Evolutionary conservation across 139 green algal species (phyloP), one percentile per base, ranked within the genome.

Genomic region (Bryopsis sp.): DNA sequence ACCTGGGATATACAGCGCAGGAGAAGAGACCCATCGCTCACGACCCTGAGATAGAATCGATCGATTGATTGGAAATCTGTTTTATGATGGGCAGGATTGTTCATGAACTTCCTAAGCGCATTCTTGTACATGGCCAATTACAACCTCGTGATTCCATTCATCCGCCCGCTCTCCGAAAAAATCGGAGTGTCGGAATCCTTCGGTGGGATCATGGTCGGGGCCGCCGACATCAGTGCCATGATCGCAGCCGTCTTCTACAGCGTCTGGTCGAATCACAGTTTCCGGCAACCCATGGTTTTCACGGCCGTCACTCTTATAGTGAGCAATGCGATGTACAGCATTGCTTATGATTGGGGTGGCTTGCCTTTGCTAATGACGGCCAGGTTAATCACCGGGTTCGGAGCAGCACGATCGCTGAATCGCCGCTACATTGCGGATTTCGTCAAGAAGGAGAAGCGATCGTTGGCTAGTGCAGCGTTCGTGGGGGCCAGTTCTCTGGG

Each of bases 401-500:
- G 80, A 22, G 70, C 64, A 37, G 80, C 78, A 0, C 68, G 80
- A 1, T 47, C 67, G 1, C 70, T 83, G n/a, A 81, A 80, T 59
- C 71, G 80, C 35, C 70, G 80, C 6, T 86, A 86, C 78, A 86
- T 83, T 32, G 78, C 80, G 38, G 68, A 81, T 50, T 85, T 80
- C 62, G 75, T 85, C 1, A 34, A 34, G 28, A 71, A 64, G 47
- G 38, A 69, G 8, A 60, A 70, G 4, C 59, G 80, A 2, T 82
- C 78, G 1, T 61, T 59, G 35, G 80, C 78, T 2, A 76, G 64
- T 4, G 79, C 77, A 67, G 71, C 67, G 28, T 86, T 86, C 72
- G 80, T 86, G 34, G 78, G 48, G 1, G 65, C 70, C 11, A 83
- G 72, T 60, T 76, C 76, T 2, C 47, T 80, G 33, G 80, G 78